These are phyloP conservation scores for Paraconiothyrium brasiliense DNA, from an alignment of 2,329 filamentous ascomycete species.

Conservation along the genomic window DNA sequence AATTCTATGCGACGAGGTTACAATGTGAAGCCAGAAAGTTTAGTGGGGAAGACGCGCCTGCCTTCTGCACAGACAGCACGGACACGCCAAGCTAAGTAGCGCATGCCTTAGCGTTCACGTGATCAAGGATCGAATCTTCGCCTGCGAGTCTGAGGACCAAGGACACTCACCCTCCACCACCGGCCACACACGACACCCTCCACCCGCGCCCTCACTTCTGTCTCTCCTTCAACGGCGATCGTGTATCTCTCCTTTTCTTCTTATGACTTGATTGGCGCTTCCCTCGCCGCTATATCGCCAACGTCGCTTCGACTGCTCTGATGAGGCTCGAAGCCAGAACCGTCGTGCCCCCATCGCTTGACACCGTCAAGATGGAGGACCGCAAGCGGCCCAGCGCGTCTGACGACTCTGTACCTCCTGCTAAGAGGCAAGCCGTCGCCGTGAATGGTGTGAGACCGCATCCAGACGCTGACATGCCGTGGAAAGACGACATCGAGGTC, in stretches of 20 bases:
- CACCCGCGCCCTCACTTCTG: slow-evolving; percentile 22
- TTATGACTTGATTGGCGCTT: slow-evolving; percentile 34
- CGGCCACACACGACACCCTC: slow-evolving; percentile 39
- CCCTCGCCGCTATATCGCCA: slow-evolving; percentile 28
- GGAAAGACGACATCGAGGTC: slow-evolving; percentile 77
- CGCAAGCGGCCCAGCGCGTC: slow-evolving; percentile 92
- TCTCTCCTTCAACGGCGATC: slow-evolving; percentile 10
- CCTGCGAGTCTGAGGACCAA: slow-evolving; percentile 17
- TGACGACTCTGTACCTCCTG: slow-evolving; percentile 86
- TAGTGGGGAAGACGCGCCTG: slow-evolving; percentile 6
- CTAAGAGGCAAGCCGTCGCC: slow-evolving; percentile 80
- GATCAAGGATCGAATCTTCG: slow-evolving; percentile 26
- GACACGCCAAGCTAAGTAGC: slow-evolving; percentile 5
- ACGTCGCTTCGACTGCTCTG: slow-evolving; percentile 66
- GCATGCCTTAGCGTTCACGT: slow-evolving; percentile 15
- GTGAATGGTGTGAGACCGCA: slow-evolving; percentile 79
- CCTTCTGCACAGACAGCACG: background rate
- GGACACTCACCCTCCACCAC: slow-evolving; percentile 22
- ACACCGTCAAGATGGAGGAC: slow-evolving; percentile 97
- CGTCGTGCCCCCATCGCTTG: slow-evolving; percentile 78
- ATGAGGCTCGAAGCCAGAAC: slow-evolving; percentile 83
- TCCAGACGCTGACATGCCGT: slow-evolving; percentile 73
- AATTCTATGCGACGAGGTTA: background rate
- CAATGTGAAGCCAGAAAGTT: background rate
- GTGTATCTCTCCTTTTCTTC: slow-evolving; percentile 12